Evolutionary conservation across 768 basidiomycete species (phyloP), one percentile per base, ranked within the genome.

Genomic region (Pulveroboletus sp.): DNA sequence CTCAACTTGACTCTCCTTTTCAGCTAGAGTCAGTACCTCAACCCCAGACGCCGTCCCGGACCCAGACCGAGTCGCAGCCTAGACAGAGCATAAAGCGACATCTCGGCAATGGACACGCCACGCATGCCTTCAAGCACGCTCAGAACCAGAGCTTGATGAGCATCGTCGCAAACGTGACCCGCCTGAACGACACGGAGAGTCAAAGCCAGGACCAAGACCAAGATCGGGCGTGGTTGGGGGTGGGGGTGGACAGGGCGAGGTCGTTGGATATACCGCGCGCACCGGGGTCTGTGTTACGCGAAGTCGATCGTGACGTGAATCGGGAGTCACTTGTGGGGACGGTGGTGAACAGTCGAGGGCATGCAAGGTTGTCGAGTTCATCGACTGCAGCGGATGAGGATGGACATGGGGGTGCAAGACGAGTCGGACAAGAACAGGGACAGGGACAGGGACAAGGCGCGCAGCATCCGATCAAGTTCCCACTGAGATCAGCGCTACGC

Each of bases 401-500:
- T 8, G 49, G 37, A 31, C 32, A 38, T 11, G 32, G 42, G 11
- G 28, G 43, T 27, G 15, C 35, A 9, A 33, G 10, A 5, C 46
- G 40, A 11, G 38, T 30, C 11, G 40, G 35, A 26, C 57, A 40
- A 8, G 21, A 21, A 21, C 21, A 21, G 21, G 45, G 38, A n/a
- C 57, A 39, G 5, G 46, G 38, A 0, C 43, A 15, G 8, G 49
- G 30, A 7, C 33, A 46, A 17, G 35, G 33, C 24, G 44, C 15
- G 8, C 52, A 50, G 2, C 61, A 67, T 7, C 72, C 73, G 3
- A 68, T 69, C 8, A 77, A 75, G 62, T 63, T 71, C 26, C 85
- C 85, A 0, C 59, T 89, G 30, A 73, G 77, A 47, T 86, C 85
- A 47, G 86, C 85, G 21, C 54, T 89, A 67, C 76, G 78, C 56